Percentiles rank a stretch among this genome's conserved stretches.
These are phyloP conservation scores for Chrysanthemum lavandulifolium DNA, from an alignment of 129 eudicot genomes.

Conservation along the genomic window DNA sequence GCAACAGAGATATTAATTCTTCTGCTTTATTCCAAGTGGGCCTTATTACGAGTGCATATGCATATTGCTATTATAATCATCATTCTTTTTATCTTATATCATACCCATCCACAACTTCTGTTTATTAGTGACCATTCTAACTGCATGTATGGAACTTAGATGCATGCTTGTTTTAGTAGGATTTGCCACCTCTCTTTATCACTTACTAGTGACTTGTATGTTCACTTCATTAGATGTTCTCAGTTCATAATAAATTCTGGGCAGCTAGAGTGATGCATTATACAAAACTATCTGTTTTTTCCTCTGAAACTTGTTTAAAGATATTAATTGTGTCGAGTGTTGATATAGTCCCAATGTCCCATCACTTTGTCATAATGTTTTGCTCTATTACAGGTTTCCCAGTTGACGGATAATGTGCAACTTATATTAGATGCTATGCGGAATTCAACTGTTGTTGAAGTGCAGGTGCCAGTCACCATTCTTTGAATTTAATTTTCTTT, in stretches of 20 bases:
- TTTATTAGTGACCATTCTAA: not conserved
- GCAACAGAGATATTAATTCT: too few relatives aligned
- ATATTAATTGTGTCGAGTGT: constrained; percentile 8
- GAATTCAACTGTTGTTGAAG: constrained; percentile 56
- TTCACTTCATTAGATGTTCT: not conserved
- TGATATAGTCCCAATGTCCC: not conserved
- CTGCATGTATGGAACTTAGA: not conserved
- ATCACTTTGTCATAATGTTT: constrained; percentile 1
- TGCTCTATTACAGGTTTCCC: constrained; percentile 42
- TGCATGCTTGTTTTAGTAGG: constrained; percentile 11
- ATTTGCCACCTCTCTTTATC: not conserved
- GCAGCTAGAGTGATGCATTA: constrained; percentile 2
- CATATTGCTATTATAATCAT: too few relatives aligned
- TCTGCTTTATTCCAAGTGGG: too few relatives aligned
- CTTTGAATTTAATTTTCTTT: not conserved
- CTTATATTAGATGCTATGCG: constrained; percentile 55
- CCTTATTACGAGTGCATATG: too few relatives aligned
- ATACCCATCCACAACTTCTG: not conserved
- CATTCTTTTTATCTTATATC: too few relatives aligned
- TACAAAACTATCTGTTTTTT: not conserved
- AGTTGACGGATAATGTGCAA: constrained; percentile 49
- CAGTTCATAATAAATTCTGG: not conserved
- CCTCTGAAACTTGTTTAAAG: constrained; percentile 8
- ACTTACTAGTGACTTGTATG: not conserved
- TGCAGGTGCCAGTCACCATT: constrained; percentile 37